phyloP scores from a whole-genome alignment of 805 yeast species.

The Suhomyces canberraensis region DNA sequence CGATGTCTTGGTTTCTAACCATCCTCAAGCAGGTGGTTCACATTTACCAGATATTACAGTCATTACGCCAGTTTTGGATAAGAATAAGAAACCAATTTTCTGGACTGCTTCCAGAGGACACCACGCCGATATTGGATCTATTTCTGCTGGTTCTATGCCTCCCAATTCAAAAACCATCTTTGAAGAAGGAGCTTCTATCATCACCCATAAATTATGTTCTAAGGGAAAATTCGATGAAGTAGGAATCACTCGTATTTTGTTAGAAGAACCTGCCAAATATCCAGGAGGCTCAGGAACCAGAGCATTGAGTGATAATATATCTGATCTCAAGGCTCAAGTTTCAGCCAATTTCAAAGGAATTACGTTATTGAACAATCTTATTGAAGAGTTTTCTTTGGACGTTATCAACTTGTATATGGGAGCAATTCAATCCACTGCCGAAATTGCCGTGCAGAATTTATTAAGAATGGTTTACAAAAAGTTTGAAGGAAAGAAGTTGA shows the following conservation, averaged over 20 bases:
- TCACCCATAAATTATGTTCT: constrained; percentile 67
- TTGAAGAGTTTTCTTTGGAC: constrained; percentile 57
- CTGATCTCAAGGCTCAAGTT: constrained; percentile 51
- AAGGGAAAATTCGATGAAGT: constrained; percentile 75
- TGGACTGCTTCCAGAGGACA: constrained; percentile 95
- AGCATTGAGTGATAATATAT: constrained; percentile 75
- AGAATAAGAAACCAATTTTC: constrained; percentile 55
- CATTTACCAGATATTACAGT: constrained; percentile 68
- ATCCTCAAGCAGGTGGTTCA: constrained; percentile 43
- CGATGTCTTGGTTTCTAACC: constrained; percentile 43
- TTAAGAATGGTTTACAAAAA: constrained; percentile 33
- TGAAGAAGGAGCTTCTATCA: constrained; percentile 90
- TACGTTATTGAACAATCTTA: constrained; percentile 54
- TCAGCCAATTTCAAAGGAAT: constrained; percentile 91
- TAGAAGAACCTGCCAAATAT: constrained; percentile 70
- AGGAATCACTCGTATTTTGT: constrained; percentile 56
- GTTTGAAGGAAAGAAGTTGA: constrained; percentile 39
- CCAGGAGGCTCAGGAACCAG: constrained; percentile 92
- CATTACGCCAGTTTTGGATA: constrained; percentile 77
- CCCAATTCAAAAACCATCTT: constrained; percentile 80
- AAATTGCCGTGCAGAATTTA: constrained; percentile 55
- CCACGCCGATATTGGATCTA: constrained; percentile 94
- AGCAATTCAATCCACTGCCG: constrained; percentile 80
- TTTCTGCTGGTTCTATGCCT: constrained; percentile 92
- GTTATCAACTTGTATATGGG: constrained; percentile 71